These are phyloP conservation scores for Rhodamnia rubescens DNA, from an alignment of 345 rosid species.

Conservation along the genomic window DNA sequence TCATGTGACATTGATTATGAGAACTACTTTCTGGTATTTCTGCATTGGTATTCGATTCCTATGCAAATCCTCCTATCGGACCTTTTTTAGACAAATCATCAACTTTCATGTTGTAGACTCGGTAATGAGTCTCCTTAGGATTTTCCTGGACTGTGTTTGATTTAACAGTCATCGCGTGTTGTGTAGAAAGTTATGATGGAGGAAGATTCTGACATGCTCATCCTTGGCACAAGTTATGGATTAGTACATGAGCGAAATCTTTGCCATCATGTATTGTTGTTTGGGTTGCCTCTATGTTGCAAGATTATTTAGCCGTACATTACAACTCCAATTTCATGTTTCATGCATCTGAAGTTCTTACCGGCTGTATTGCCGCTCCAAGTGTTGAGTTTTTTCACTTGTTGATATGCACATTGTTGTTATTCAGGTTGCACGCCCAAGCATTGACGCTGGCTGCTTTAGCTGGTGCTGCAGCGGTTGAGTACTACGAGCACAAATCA, in stretches of 20 bases:
- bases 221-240: neutral
- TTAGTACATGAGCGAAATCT: neutral
- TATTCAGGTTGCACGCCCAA: constrained; percentile 82
- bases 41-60: neutral
- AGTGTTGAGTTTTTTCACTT: neutral
- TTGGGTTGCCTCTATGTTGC: neutral
- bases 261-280: neutral
- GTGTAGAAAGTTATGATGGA: neutral
- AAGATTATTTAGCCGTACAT: neutral
- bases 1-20: neutral
- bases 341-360: neutral
- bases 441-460: constrained; percentile 83
- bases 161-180: neutral
- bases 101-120: neutral
- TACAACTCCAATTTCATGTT: neutral
- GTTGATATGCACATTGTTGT: neutral
- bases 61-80: neutral
- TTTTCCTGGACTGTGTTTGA: neutral
- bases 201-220: neutral
- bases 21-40: neutral
- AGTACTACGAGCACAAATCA: constrained; percentile 65
- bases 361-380: neutral
- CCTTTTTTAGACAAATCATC: neutral
- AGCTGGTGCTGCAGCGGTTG: constrained; percentile 84
- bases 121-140: neutral